phyloP scores from a whole-genome alignment of 306 rosid genomes.

The cucumber (Cucumis sativus) region Cucumber_9930_V3 NC_026657.2:34304501-34305000 shows the following conservation, averaged over 20 bases:
- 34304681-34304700: constrained; percentile 89
- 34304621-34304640: constrained; percentile 1
- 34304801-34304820: background rate
- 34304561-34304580: constrained; percentile 96
- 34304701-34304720: constrained; percentile 95
- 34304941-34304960: background rate
- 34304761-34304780: constrained; percentile 69
- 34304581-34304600: constrained; percentile 45
- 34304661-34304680: constrained; percentile 2
- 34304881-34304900: background rate
- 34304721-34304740: constrained; percentile 70
- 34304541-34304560: constrained; percentile 88
- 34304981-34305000: background rate
- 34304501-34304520: constrained; percentile 85
- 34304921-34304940: background rate
- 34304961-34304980: background rate
- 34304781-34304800: background rate
- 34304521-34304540: constrained; percentile 74
- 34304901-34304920: background rate
- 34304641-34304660: background rate
- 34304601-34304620: constrained; percentile 14
- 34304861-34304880: background rate
- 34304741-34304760: constrained; percentile 84
- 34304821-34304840: background rate
- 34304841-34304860: background rate